Base-by-base conservation (phyloP, 2,329 filamentous ascomycete genomes). In the Fusarium algeriense region DNA sequence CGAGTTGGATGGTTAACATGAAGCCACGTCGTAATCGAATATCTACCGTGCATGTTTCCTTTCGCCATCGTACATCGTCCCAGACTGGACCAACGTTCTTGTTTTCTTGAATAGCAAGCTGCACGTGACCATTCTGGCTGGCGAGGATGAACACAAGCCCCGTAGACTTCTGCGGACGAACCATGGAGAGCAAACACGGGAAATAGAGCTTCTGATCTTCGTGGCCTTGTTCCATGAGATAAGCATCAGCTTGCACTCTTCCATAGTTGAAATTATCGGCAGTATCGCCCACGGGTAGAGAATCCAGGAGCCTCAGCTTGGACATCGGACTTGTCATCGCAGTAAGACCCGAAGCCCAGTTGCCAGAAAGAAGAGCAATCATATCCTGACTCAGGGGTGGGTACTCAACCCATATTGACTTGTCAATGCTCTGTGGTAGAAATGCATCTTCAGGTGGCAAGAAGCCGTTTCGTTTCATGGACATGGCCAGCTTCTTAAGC, bases 381-480 rank as follows among this genome's bases (percentile, higher is more conserved):
- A 93, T 89, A 74, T 95, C 92, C 20, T 92, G 87, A 28, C 90
- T 90, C 69, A 95, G 87, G 13, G 86, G 82, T 1, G 93, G 93
- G 75, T 97, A 96, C 60, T 91, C 87, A 19, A 95, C 78, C 94
- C 93, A 97, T 41, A 97, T 92, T 1, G 88, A 89, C 58, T 93
- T 93, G 77, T 97, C 92, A 67, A 95, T 90, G 2, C 90, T 90
- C 75, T 94, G 92, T 3, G 92, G 91, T n/a, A 95, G 84, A 45
- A 91, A 87, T 1, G 89, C 84, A 50, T 91, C 88, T 58, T 91
- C 87, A 1, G 91, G 88, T 1, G 93, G 91, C 73, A 97, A 85
- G 62, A 96, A 90, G 26, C 91, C 89, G 76, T 97, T 97, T 56
- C 93, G 87, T 79, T 92, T 91, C 92, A 97, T 97, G 2, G 93